Conservation (phyloP, 192 early-diverging fungal species). For the Pilaira anomala region DNA sequence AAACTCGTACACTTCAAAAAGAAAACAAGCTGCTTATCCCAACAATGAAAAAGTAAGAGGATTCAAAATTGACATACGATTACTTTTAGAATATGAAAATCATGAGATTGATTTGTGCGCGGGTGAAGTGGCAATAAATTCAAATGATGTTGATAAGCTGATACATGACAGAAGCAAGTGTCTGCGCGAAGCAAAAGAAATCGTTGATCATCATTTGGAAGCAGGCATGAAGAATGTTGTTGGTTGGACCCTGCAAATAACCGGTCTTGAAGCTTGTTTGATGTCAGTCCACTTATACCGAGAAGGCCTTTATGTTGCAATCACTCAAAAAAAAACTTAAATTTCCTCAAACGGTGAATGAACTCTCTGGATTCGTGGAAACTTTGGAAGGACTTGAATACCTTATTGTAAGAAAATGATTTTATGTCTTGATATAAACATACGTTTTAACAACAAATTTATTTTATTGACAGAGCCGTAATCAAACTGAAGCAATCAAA, state of each 20-base stretch:
- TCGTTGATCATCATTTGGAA: constrained; percentile 8
- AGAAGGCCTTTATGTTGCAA: constrained; percentile 5
- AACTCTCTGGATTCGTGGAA: neutral
- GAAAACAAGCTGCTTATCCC: neutral
- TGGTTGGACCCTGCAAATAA: constrained; percentile 3
- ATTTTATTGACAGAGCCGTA: neutral
- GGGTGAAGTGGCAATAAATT: neutral
- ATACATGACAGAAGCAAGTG: constrained; percentile 3
- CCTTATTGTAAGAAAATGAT: constrained; percentile 10
- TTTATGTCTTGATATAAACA: neutral
- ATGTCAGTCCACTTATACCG: constrained; percentile 1
- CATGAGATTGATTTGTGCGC: constrained; percentile 7
- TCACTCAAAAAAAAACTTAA: neutral
- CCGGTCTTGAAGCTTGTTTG: constrained; percentile 1
- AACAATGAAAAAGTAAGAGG: neutral
- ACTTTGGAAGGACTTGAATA: constrained; percentile 3
- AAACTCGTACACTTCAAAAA: neutral
- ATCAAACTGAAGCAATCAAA: neutral
- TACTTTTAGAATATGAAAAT: neutral
- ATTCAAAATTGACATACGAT: neutral
- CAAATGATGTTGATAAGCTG: constrained; percentile 3
- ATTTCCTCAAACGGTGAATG: constrained; percentile 4
- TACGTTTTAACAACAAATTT: neutral
- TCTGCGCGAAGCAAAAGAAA: constrained; percentile 9
- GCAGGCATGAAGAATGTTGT: neutral